phyloP scores from a whole-genome alignment of 345 rosid genomes.

The Clarkia xantiana region DNA sequence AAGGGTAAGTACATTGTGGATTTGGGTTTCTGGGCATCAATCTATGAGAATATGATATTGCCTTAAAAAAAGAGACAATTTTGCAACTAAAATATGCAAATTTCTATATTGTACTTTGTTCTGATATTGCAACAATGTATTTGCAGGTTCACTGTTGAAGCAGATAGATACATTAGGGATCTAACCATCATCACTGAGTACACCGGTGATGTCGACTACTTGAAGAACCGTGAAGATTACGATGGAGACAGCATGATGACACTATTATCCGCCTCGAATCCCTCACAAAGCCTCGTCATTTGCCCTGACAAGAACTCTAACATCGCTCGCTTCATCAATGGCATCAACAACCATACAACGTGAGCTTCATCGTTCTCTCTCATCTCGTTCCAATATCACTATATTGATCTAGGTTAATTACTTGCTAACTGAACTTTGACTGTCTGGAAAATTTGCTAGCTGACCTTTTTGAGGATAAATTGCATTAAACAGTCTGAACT shows the following conservation, averaged over 20 bases:
- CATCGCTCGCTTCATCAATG: conserved; percentile 76
- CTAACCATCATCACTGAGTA: conserved; percentile 74
- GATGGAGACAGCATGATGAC: conserved; percentile 94
- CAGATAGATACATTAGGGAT: conserved; percentile 72
- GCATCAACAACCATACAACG: conserved; percentile 75
- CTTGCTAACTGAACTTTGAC: too few relatives aligned
- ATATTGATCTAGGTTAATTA: too few relatives aligned
- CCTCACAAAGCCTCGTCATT: conserved; percentile 59
- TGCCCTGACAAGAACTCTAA: conserved; percentile 87
- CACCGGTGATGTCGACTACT: conserved; percentile 84
- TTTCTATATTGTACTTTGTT: too few relatives aligned
- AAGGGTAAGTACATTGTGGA: conserved; percentile 36
- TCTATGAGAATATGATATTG: too few relatives aligned
- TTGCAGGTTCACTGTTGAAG: conserved; percentile 78
- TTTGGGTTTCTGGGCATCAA: too few relatives aligned
- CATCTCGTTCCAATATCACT: too few relatives aligned
- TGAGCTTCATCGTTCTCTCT: conserved; percentile 23
- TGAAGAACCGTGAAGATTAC: conserved; percentile 57
- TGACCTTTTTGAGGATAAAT: too few relatives aligned
- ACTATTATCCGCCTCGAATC: conserved; percentile 52
- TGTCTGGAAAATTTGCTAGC: too few relatives aligned
- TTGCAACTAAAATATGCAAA: not conserved
- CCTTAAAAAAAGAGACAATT: too few relatives aligned
- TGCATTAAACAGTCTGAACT: too few relatives aligned
- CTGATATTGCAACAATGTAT: not conserved